Base-by-base conservation (phyloP, 352 stramenopile species). In the Phytopythium chamaehyphon region DNA sequence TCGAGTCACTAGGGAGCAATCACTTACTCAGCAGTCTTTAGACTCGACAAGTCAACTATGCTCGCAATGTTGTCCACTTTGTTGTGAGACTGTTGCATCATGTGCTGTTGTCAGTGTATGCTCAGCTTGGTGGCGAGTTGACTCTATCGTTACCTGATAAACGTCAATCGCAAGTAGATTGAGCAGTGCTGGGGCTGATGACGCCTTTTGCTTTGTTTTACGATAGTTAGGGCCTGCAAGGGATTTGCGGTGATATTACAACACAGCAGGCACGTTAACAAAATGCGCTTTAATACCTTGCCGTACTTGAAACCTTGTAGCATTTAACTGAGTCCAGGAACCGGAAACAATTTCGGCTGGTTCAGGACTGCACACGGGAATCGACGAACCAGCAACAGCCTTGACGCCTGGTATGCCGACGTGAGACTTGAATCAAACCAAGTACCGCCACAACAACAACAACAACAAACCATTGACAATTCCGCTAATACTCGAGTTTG, bases 1-100 rank as follows among this genome's bases (percentile, higher is more conserved):
- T 18, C 21, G n/a, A 39, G 19, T 3, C 28, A 18, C 3, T 3
- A 23, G 11, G 12, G 46, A 42, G 16, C n/a, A 37, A 2, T 1
- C 39, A 61, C 68, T 42, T 50, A 82, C 62, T 59, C 53, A 8
- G 58, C 22, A 4, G 58, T 52, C 28, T 68, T 79, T 6, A 87
- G 54, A 6, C 59, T 56, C 39, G 62, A 73, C 33, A 89, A 54
- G 28, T 93, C 71, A 16, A 93, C 64, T 18, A 90, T 63, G 38
- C 67, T 89, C 15, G 69, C 82, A 10, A 93, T 61, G 47, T 93
- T 89, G 39, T 90, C 79, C 48, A 84, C 66, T 49, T 93, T 93
- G 0, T 54, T 57, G 40, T 76, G 60, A 3, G 82, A 90, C 82
- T 93, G 33, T 14, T 48, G 14, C 39, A 37, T 1, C 23, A 36